Conservation (phyloP, 2,329 filamentous ascomycete genomes). For the Aureobasidium vineae region DNA sequence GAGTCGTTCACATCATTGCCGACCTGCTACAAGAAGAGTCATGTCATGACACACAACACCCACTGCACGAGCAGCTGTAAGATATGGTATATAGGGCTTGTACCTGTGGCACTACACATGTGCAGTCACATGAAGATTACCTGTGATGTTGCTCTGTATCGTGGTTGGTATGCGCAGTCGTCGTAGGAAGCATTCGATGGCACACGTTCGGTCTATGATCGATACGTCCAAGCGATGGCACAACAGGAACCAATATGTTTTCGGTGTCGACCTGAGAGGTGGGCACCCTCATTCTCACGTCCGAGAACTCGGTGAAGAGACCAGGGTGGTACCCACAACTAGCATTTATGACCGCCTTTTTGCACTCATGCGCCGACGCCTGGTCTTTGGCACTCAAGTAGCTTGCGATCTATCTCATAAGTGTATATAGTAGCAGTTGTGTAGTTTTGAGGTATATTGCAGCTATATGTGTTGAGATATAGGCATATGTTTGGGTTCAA, state of each 20-base stretch:
- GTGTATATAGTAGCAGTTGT: fast-evolving
- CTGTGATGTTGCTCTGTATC: not conserved
- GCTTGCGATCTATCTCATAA: not conserved
- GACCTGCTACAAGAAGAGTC: not conserved
- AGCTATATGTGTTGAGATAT: not conserved
- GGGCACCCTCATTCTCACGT: not conserved
- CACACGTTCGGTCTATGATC: not conserved
- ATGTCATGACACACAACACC: not conserved
- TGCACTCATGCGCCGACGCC: not conserved
- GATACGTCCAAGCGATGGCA: not conserved
- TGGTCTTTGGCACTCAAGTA: not conserved
- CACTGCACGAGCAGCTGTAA: not conserved
- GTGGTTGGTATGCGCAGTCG: not conserved
- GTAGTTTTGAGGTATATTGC: fast-evolving
- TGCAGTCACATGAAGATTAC: not conserved
- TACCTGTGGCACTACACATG: not conserved
- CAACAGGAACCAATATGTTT: too few species aligned
- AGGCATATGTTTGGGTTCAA: too few species aligned
- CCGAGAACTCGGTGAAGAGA: too few species aligned
- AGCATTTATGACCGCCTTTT: not conserved
- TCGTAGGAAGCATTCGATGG: not conserved
- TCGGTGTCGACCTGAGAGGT: too few species aligned
- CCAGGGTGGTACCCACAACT: not conserved
- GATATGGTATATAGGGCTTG: not conserved
- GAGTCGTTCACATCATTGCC: not conserved